These are phyloP conservation scores for Ophiocordyceps camponoti-leonardi DNA, from an alignment of 2,329 filamentous ascomycete genomes.

Conservation along the genomic window DNA sequence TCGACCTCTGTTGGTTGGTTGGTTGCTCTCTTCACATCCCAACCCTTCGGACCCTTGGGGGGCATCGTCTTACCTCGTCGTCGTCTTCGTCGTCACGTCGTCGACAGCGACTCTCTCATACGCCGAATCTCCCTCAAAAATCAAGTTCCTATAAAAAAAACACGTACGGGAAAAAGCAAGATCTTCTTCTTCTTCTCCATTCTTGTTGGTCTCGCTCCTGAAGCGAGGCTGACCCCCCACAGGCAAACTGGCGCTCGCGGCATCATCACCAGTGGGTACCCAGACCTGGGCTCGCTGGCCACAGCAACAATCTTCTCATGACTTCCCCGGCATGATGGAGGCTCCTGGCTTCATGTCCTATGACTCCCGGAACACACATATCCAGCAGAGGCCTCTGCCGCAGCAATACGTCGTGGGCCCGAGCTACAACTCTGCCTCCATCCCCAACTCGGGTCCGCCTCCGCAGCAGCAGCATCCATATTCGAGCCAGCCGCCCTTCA, in stretches of 20 bases:
- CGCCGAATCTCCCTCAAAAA: too few species aligned
- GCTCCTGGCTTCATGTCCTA: conserved; percentile 28
- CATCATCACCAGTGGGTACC: conserved; percentile 24
- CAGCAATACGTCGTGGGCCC: conserved; percentile 31
- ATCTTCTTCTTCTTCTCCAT: too few species aligned
- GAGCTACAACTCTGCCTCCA: conserved; percentile 26
- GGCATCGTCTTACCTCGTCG: too few species aligned
- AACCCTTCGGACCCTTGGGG: too few species aligned
- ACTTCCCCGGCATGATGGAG: conserved; percentile 30
- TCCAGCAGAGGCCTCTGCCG: conserved; percentile 27
- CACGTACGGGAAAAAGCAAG: too few species aligned
- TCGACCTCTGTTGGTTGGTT: too few species aligned
- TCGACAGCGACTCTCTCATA: too few species aligned
- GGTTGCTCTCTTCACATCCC: too few species aligned
- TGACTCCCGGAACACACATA: conserved; percentile 23
- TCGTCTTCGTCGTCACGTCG: too few species aligned
- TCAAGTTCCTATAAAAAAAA: too few species aligned
- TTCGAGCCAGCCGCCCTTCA: conserved; percentile 22
- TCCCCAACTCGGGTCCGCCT: conserved; percentile 19
- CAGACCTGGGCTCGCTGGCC: conserved; percentile 39
- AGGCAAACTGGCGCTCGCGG: conserved; percentile 27
- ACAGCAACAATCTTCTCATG: conserved; percentile 24
- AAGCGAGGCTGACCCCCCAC: conserved; percentile 8
- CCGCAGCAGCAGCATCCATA: conserved; percentile 21
- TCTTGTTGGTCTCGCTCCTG: conserved; percentile 8